Conservation (phyloP, 78 protist species). For the Bodo saltans region DNA sequence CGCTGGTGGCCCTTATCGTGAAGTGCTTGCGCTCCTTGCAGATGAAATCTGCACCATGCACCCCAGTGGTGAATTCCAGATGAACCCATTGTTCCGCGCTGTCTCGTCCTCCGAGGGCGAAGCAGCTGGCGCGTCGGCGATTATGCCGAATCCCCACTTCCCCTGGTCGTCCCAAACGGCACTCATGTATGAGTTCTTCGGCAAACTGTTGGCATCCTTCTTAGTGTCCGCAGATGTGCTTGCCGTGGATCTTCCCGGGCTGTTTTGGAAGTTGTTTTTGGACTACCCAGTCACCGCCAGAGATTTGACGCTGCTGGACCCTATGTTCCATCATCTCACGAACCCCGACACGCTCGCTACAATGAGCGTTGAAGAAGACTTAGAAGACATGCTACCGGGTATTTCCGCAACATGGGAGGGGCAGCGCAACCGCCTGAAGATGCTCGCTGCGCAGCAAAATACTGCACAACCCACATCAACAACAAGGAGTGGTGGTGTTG, state of each 20-base stretch:
- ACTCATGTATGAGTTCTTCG: conserved; percentile 22
- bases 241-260: conserved; percentile 41
- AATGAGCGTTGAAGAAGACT: not conserved
- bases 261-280: conserved; percentile 40
- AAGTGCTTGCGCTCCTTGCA: conserved; percentile 17
- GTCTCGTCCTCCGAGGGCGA: too few relatives aligned
- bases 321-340: not conserved
- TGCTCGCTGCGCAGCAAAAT: not conserved
- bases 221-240: conserved; percentile 5
- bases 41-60: conserved; percentile 6
- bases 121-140: too few relatives aligned
- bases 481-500: too few relatives aligned
- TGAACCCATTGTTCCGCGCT: not conserved
- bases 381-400: not conserved
- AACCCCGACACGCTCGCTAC: not conserved
- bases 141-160: too few relatives aligned
- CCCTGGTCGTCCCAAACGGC: too few relatives aligned
- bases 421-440: not conserved
- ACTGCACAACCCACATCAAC: too few relatives aligned
- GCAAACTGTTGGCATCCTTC: conserved; percentile 19
- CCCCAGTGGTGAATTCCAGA: not conserved
- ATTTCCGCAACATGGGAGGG: not conserved
- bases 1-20: conserved; percentile 33
- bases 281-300: not conserved
- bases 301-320: not conserved